Evolutionary conservation across 352 stramenopile genomes (phyloP).

Genomic region (Globisporangium cederbergense): DNA sequence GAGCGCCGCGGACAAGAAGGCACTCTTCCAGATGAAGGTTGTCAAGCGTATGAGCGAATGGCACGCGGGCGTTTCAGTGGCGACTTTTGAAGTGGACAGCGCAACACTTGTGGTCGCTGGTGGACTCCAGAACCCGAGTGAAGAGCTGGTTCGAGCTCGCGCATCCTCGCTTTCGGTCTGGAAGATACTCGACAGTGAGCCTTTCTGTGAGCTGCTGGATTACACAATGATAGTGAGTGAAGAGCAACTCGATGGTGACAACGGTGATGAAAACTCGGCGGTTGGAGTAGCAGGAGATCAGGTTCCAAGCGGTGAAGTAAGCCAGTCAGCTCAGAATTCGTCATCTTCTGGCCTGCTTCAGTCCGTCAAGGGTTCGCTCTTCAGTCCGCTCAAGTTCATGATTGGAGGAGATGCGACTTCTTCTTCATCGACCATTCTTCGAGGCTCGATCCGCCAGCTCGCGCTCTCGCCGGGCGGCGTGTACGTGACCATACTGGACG

Average conservation of each 20-base stretch:
- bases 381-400: constrained; percentile 42
- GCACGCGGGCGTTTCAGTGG: constrained; percentile 50
- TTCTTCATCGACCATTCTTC: constrained; percentile 13
- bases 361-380: constrained; percentile 23
- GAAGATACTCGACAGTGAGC: constrained; percentile 36
- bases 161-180: constrained; percentile 70
- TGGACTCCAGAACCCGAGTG: constrained; percentile 51
- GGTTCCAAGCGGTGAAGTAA: background rate
- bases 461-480: constrained; percentile 42
- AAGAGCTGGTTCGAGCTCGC: constrained; percentile 36
- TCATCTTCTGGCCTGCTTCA: constrained; percentile 1
- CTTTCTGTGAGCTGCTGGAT: constrained; percentile 55
- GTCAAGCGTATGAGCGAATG: constrained; percentile 51
- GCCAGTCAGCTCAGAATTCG: background rate
- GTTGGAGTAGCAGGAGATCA: background rate
- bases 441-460: constrained; percentile 38
- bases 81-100: constrained; percentile 33
- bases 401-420: constrained; percentile 21
- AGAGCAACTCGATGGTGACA: background rate
- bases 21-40: constrained; percentile 34
- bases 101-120: constrained; percentile 51
- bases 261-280: background rate
- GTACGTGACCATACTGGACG: constrained; percentile 57
- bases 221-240: constrained; percentile 58
- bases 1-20: constrained; percentile 12